Evolutionary conservation across 805 yeast species (phyloP).

Genomic region (Yamadazyma scolyti): DNA sequence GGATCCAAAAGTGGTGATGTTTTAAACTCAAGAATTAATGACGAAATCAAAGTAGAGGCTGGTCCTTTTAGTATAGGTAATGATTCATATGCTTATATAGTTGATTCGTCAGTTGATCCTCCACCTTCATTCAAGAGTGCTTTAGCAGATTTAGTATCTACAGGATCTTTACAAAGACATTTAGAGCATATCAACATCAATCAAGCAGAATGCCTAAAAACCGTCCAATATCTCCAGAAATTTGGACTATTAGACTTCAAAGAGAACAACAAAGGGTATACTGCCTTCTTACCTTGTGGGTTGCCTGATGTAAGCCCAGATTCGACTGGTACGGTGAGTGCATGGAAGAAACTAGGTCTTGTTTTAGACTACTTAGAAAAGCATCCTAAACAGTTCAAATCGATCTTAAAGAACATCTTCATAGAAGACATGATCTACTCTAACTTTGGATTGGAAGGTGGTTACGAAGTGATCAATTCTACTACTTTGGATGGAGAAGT

Average conservation of each 20-base stretch:
- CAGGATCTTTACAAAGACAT: slow-evolving; percentile 24
- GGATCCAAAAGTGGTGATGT: slow-evolving; percentile 12
- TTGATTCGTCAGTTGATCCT: slow-evolving; percentile 54
- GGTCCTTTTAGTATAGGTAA: slow-evolving; percentile 53
- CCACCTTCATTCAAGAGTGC: slow-evolving; percentile 67
- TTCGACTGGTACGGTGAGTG: slow-evolving; percentile 1
- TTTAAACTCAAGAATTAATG: slow-evolving; percentile 45
- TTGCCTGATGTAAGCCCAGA: slow-evolving; percentile 2
- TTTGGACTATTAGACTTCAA: slow-evolving; percentile 50
- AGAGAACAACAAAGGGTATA: slow-evolving; percentile 59
- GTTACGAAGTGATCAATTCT: slow-evolving; percentile 10
- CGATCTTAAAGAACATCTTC: slow-evolving; percentile 55
- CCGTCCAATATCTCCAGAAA: slow-evolving; percentile 54
- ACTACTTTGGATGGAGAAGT: slow-evolving; percentile 26
- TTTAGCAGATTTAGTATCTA: slow-evolving; percentile 45
- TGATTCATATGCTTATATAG: slow-evolving; percentile 56
- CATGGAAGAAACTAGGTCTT: slow-evolving; percentile 63
- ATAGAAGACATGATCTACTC: slow-evolving; percentile 65
- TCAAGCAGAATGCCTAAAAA: slow-evolving; percentile 52
- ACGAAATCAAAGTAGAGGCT: slow-evolving; percentile 44
- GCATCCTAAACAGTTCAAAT: slow-evolving; percentile 49
- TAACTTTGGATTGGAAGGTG: slow-evolving; percentile 40
- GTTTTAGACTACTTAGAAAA: slow-evolving; percentile 54
- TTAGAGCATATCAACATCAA: slow-evolving; percentile 30
- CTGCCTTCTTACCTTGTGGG: slow-evolving; percentile 75